Evolutionary conservation across 108 stramenopile species (phyloP).

Genomic region (Cyclotella distinguenda): DNA sequence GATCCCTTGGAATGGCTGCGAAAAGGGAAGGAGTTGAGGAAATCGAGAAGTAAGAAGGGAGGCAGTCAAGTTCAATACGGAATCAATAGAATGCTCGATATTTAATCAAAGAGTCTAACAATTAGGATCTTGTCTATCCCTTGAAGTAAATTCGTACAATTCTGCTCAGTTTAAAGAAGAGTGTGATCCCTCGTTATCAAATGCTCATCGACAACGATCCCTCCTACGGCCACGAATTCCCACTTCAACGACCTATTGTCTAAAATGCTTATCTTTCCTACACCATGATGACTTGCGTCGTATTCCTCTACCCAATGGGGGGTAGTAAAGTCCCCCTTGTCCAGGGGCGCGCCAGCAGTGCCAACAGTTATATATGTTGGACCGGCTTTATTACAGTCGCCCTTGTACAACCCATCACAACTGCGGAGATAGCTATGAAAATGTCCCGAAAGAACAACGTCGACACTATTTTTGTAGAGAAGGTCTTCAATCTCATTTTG

Average conservation of each 20-base stretch:
- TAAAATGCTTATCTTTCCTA: conserved; percentile 36
- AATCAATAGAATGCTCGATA: conserved; percentile 40
- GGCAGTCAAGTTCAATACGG: conserved; percentile 43
- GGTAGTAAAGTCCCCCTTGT: conserved; percentile 6
- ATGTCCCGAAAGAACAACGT: conserved; percentile 75
- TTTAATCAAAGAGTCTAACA: too few relatives aligned
- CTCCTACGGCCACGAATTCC: conserved; percentile 47
- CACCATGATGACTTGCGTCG: conserved; percentile 26
- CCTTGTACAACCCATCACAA: conserved; percentile 62
- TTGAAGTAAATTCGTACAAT: too few relatives aligned
- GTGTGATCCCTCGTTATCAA: conserved; percentile 38
- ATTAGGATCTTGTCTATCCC: too few relatives aligned
- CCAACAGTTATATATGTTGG: conserved; percentile 71
- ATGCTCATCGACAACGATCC: conserved; percentile 43
- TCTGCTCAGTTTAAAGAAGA: too few relatives aligned
- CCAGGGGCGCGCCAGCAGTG: conserved; percentile 48
- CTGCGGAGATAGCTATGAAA: conserved; percentile 73
- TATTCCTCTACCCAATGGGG: conserved; percentile 28
- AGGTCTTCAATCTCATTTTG: conserved; percentile 73
- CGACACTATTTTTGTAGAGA: conserved; percentile 60
- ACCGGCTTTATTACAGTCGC: conserved; percentile 54
- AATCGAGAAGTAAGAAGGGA: conserved; percentile 53
- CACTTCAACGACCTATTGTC: conserved; percentile 44
- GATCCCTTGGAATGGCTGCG: conserved; percentile 79
- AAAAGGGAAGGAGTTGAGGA: conserved; percentile 64